phyloP scores from a whole-genome alignment of 805 yeast genomes.

The Candida methanosorbosa region DNA sequence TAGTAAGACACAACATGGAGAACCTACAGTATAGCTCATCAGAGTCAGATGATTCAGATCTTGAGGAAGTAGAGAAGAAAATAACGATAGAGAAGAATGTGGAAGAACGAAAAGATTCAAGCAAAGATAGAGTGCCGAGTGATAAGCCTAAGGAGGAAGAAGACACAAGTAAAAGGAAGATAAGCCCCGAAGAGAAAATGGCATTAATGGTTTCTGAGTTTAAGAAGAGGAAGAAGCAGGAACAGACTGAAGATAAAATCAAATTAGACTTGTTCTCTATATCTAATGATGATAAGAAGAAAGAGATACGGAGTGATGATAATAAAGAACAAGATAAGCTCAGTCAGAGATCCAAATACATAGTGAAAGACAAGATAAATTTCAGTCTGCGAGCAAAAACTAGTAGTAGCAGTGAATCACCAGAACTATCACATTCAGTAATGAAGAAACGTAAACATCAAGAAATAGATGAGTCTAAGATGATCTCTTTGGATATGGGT shows the following conservation, averaged over 20 bases:
- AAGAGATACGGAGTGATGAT: neutral
- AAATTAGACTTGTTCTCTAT: neutral
- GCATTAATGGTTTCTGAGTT: slow-evolving; percentile 1
- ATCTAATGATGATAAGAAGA: neutral
- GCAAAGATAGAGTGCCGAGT: no score
- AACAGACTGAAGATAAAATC: neutral
- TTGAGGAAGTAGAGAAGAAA: no score
- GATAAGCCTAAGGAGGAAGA: no score
- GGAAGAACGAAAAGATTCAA: no score
- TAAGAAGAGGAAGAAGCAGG: neutral
- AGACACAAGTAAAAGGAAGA: no score
- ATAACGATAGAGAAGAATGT: no score
- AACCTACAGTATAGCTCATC: no score
- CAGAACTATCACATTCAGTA: neutral
- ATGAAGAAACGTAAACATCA: neutral
- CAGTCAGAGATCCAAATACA: neutral
- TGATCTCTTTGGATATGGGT: slow-evolving; percentile 27
- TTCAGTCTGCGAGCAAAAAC: no score
- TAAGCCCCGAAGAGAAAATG: neutral
- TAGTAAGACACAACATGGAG: no score
- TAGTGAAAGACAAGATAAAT: neutral
- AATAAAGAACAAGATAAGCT: neutral
- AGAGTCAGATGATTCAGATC: no score
- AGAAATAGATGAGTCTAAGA: slow-evolving; percentile 12
- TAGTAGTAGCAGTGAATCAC: no score